Conservation (phyloP, 1,284 basidiomycete species). For the Apiotrichum montevideense region DNA sequence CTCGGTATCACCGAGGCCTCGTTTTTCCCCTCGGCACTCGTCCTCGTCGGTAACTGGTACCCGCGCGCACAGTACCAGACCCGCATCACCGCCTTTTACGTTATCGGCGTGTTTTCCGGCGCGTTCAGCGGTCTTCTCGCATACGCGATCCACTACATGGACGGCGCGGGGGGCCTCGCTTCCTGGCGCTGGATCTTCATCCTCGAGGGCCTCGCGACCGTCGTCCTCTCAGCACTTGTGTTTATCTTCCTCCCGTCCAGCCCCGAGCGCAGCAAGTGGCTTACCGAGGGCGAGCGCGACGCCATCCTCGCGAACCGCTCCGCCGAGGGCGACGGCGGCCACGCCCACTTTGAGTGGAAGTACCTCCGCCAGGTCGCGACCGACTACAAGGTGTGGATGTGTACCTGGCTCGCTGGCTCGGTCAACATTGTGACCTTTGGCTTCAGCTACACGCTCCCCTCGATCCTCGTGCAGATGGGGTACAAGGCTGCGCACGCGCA, state of each 20-base stretch:
- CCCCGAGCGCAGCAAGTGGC: constrained; percentile 17
- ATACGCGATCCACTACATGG: constrained; percentile 30
- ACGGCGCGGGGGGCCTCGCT: constrained; percentile 38
- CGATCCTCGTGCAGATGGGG: constrained; percentile 24
- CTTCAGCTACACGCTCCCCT: constrained; percentile 23
- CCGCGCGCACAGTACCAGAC: constrained; percentile 47
- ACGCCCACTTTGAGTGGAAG: constrained; percentile 15
- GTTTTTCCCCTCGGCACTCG: constrained; percentile 27
- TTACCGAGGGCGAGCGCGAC: constrained; percentile 15
- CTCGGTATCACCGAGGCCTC: constrained; percentile 17
- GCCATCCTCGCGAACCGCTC: constrained; percentile 9
- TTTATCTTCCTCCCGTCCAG: constrained; percentile 20
- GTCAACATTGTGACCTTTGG: constrained; percentile 18
- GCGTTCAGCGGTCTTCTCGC: constrained; percentile 40
- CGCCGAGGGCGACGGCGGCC: constrained; percentile 7
- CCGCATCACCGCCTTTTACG: constrained; percentile 53
- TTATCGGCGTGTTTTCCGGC: constrained; percentile 38
- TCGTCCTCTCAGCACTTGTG: constrained; percentile 12
- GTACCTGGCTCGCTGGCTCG: constrained; percentile 9
- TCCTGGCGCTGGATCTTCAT: constrained; percentile 49
- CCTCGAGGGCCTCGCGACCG: constrained; percentile 20
- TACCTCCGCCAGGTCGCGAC: constrained; percentile 9
- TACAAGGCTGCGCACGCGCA: constrained; percentile 25
- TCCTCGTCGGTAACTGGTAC: constrained; percentile 47
- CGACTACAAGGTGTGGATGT: constrained; percentile 19